phyloP scores from a whole-genome alignment of 345 rosid genomes.

The Populus simonii region DNA sequence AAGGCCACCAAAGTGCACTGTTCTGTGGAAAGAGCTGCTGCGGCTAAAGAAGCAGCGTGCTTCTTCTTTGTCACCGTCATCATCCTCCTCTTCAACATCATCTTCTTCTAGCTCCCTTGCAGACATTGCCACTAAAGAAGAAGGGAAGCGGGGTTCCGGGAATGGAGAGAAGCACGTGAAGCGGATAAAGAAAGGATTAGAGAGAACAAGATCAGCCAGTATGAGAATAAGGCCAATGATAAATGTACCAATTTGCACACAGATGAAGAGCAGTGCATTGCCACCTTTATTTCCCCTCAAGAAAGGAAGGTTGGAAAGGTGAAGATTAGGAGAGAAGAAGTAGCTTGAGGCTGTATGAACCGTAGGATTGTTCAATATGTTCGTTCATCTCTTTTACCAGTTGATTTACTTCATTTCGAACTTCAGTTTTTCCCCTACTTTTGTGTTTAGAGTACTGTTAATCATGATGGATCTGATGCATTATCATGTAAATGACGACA shows the following conservation, averaged over 20 bases:
- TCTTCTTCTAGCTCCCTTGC: slow-evolving; percentile 63
- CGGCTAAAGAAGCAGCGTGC: slow-evolving; percentile 76
- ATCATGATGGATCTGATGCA: slow-evolving; percentile 27
- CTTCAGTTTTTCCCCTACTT: neutral
- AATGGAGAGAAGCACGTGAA: slow-evolving; percentile 52
- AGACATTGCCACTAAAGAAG: slow-evolving; percentile 39
- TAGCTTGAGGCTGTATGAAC: slow-evolving; percentile 1
- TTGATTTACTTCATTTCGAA: neutral
- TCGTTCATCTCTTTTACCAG: slow-evolving; percentile 12
- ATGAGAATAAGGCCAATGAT: slow-evolving; percentile 84
- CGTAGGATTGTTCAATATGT: slow-evolving; percentile 16
- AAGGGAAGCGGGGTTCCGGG: slow-evolving; percentile 33
- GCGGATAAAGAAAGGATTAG: slow-evolving; percentile 71
- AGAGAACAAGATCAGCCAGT: slow-evolving; percentile 73
- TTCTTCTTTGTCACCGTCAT: slow-evolving; percentile 44
- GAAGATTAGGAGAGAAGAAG: neutral
- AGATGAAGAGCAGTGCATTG: slow-evolving; percentile 45
- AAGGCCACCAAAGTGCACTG: slow-evolving; percentile 93
- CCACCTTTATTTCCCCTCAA: slow-evolving; percentile 69
- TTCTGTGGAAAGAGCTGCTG: slow-evolving; percentile 86
- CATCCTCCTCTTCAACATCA: slow-evolving; percentile 59
- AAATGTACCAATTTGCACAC: slow-evolving; percentile 74
- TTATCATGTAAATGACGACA: slow-evolving; percentile 40
- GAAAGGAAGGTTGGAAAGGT: slow-evolving; percentile 61
- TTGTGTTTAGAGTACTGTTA: slow-evolving; percentile 29